A percentile compares a stretch with the other conserved stretches of the same genome.
Conservation (phyloP, 306 rosid species). For the Gastrolobium villosum region DNA sequence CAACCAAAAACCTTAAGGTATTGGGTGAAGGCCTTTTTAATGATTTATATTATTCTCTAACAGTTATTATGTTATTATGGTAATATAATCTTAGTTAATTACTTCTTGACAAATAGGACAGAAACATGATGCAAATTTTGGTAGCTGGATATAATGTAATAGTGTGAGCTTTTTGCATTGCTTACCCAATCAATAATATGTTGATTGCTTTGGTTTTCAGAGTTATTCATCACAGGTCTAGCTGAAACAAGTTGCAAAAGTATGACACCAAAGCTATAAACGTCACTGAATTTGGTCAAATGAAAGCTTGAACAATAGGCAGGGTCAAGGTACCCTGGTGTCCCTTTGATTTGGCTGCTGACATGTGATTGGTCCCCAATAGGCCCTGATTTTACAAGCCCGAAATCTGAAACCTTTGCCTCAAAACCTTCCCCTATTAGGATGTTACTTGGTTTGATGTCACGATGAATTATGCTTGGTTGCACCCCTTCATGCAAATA, state of each 20-base stretch:
- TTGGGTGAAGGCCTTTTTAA: too few relatives aligned
- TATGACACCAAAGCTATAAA: constrained; percentile 86
- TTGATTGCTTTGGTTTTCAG: constrained; percentile 44
- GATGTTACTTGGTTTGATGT: constrained; percentile 86
- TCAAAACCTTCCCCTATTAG: constrained; percentile 78
- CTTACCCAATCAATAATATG: constrained; percentile 83
- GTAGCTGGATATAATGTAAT: background rate
- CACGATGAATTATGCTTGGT: constrained; percentile 82
- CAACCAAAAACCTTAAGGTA: too few relatives aligned
- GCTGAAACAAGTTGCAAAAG: constrained; percentile 82
- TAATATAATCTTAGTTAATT: background rate
- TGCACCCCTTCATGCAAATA: constrained; percentile 78
- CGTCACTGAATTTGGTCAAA: constrained; percentile 79
- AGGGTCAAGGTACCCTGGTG: constrained; percentile 94
- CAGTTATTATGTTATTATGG: too few relatives aligned
- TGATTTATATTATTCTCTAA: too few relatives aligned
- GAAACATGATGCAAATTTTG: background rate
- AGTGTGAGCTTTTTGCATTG: constrained; percentile 4
- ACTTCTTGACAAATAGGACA: background rate
- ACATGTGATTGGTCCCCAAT: constrained; percentile 80
- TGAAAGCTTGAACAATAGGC: constrained; percentile 84
- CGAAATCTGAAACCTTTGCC: constrained; percentile 93
- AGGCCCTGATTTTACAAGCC: constrained; percentile 80
- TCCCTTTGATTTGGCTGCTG: constrained; percentile 91
- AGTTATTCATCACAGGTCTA: constrained; percentile 65